These are phyloP conservation scores for Nowakowskiella sp. DNA, from an alignment of 192 early-diverging fungal genomes.

Conservation along the genomic window DNA sequence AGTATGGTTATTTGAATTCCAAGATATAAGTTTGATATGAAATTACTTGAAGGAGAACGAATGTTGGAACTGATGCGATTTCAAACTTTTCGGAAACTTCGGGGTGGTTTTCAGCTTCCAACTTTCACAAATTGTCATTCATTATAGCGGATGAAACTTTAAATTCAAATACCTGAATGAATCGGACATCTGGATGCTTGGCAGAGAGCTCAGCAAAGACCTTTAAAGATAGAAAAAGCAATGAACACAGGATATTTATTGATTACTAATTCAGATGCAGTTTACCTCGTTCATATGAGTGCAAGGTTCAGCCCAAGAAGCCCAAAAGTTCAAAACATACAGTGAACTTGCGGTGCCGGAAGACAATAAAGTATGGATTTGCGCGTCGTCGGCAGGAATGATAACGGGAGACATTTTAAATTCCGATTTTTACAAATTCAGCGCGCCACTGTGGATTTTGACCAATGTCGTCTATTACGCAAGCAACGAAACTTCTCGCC, in stretches of 20 bases:
- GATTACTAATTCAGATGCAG: conserved; percentile 1
- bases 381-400: no score
- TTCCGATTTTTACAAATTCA: no score
- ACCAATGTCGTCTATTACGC: no score
- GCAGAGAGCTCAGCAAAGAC: conserved; percentile 78
- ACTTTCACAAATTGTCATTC: not conserved
- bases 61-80: conserved; percentile 85
- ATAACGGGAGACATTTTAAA: no score
- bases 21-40: no score
- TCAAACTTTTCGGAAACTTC: conserved; percentile 84
- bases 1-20: no score
- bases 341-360: no score
- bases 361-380: no score
- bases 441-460: no score
- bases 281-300: conserved; percentile 74
- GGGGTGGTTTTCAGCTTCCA: conserved; percentile 82
- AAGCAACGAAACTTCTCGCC: no score
- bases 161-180: conserved; percentile 55
- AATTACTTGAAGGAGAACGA: conserved; percentile 78
- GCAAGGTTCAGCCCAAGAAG: conserved; percentile 83
- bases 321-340: conserved; percentile 80
- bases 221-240: conserved; percentile 4
- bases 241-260: not conserved
- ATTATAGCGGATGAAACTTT: not conserved
- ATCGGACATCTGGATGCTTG: conserved; percentile 66